Conservation (phyloP, 306 rosid species). For the Acacia melanoxylon region DNA sequence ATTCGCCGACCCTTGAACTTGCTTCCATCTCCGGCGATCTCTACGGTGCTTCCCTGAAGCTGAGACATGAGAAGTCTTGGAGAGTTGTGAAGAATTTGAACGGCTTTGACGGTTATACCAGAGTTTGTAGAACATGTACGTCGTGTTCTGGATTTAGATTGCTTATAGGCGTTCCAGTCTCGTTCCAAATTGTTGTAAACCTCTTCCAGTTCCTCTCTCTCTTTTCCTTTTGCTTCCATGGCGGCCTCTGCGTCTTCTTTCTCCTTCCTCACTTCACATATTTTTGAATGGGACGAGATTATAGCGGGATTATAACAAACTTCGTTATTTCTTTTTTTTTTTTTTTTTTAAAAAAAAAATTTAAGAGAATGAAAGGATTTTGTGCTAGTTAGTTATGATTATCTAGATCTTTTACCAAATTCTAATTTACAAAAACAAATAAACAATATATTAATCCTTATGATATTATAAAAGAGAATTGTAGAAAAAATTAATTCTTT, state of each 20-base stretch:
- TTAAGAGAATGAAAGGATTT: background rate
- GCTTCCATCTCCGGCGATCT: slow-evolving; percentile 37
- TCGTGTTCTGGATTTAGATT: slow-evolving; percentile 32
- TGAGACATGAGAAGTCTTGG: slow-evolving; percentile 53
- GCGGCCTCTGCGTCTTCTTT: background rate
- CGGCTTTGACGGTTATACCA: background rate
- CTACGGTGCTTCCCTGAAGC: slow-evolving; percentile 42
- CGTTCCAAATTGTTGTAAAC: slow-evolving; percentile 34
- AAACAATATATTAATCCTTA: background rate
- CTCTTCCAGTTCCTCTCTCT: slow-evolving; percentile 15
- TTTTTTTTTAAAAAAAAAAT: background rate
- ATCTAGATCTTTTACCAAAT: background rate
- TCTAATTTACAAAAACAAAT: background rate
- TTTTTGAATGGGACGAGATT: slow-evolving; percentile 5
- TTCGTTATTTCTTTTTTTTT: background rate
- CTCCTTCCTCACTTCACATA: background rate
- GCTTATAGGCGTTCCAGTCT: slow-evolving; percentile 47
- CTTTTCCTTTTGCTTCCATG: slow-evolving; percentile 30
- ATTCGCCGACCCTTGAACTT: slow-evolving; percentile 45
- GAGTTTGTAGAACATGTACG: slow-evolving; percentile 7
- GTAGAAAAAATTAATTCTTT: background rate
- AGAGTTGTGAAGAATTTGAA: slow-evolving; percentile 36
- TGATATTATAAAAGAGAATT: background rate
- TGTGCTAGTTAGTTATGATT: background rate
- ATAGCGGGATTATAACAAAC: slow-evolving; percentile 5